Evolutionary conservation across 2,329 filamentous ascomycete species (phyloP), one percentile per base, ranked within the genome.

Genomic region (Sclerotinia borealis): DNA sequence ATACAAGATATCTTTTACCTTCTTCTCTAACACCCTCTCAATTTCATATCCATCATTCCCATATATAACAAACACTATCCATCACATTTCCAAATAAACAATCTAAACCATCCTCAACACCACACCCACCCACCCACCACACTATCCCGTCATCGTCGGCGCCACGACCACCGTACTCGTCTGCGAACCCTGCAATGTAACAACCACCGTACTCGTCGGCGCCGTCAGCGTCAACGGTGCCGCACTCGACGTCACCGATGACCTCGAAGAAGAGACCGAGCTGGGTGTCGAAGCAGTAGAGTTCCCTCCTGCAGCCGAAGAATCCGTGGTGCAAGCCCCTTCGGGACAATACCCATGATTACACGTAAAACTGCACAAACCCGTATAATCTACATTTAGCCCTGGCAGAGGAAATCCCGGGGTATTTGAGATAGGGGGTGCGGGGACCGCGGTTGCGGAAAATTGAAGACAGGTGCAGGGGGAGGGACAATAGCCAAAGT

Each of bases 321-420:
- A 1, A 56, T 47, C 13, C 1, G 59, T 62, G 1, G 50, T 62
- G 15, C 62, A 64, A 19, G 54, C 62, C 2, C 36, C 55, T 2
- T 31, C 27, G 3, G 62, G 62, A 54, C 62, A 64, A 64, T 81
- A 81, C 0, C 78, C 79, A 67, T 79, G 77, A 64, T 76, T 77
- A 48, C 79, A 81, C 6, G 77, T 74, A 66, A 76, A 82, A 63
- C 75, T 79, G 65, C 80, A 81, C 9, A 82, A 72, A 0, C 78
- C 79, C 34, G 75, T 65, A 65, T 81, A 82, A 4, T 72, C 70
- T 1, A 75, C 72, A 37, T 72, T 70, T 31, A 74, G 66, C 1
- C 75, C 75, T 0, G 71, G 63, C 0, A 74, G 56, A 3, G 77
- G 77, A 39, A 75, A 77, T 0, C 77, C 76, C 5, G 72, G 55